Percentiles rank a stretch among this genome's conserved stretches.
Conservation (phyloP, 257 asterid species). For the Plectranthus barbatus region DNA sequence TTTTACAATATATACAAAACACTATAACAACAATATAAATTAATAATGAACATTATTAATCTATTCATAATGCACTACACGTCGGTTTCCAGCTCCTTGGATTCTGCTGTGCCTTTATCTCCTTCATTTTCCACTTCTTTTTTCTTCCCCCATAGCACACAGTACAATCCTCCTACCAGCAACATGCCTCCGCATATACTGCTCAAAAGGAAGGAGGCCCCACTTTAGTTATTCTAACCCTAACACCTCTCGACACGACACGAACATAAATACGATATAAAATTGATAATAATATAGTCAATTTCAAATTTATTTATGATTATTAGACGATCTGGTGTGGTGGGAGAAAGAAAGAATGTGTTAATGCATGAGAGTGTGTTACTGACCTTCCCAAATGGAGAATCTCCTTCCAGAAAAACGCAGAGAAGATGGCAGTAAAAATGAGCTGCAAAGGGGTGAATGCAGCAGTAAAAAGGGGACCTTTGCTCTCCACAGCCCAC, state of each 20-base stretch:
- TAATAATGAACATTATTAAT: background rate
- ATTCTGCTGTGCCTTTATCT: background rate
- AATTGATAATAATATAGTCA: too few species aligned
- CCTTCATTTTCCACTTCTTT: constrained; percentile 21
- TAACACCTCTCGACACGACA: background rate
- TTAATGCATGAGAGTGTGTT: too few species aligned
- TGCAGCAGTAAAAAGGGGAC: constrained; percentile 40
- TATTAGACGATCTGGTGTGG: too few species aligned
- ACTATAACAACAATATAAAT: background rate
- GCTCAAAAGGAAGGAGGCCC: constrained; percentile 1
- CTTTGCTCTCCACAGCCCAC: constrained; percentile 36
- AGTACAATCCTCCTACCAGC: constrained; percentile 34
- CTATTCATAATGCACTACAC: constrained; percentile 15
- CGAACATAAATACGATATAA: background rate
- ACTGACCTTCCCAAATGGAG: constrained; percentile 38
- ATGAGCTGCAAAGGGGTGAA: constrained; percentile 46
- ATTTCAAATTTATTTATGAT: background rate
- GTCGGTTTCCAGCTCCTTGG: constrained; percentile 16
- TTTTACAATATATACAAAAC: too few species aligned
- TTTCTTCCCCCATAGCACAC: constrained; percentile 47
- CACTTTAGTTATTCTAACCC: too few species aligned
- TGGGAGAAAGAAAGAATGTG: too few species aligned
- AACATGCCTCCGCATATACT: constrained; percentile 41
- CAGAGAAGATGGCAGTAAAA: constrained; percentile 35
- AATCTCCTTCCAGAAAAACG: constrained; percentile 37